These are phyloP conservation scores for Clausena lansium DNA, from an alignment of 345 rosid genomes.

Conservation along the genomic window DNA sequence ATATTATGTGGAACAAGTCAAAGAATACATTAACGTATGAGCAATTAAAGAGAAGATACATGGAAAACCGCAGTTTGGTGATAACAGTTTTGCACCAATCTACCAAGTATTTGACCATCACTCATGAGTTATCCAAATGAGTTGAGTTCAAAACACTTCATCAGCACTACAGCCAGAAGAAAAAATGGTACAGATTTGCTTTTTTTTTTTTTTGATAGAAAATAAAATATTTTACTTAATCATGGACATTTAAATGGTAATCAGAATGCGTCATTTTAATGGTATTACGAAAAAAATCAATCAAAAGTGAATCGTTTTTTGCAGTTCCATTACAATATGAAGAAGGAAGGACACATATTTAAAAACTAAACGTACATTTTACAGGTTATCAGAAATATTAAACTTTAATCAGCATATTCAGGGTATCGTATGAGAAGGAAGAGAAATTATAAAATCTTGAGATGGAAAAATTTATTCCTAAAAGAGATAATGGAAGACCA, in stretches of 20 bases:
- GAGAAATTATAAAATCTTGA: not conserved
- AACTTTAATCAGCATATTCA: not conserved
- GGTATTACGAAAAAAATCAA: not conserved
- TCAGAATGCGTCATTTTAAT: not conserved
- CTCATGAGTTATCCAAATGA: not conserved
- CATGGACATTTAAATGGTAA: not conserved
- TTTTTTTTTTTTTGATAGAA: too few species aligned
- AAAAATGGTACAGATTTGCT: not conserved
- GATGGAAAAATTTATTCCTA: not conserved
- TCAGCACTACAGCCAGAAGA: not conserved
- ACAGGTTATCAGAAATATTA: not conserved
- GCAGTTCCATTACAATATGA: not conserved
- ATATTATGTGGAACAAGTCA: not conserved
- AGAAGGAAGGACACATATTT: not conserved
- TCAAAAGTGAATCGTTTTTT: not conserved
- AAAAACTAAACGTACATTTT: not conserved
- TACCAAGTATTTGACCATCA: not conserved
- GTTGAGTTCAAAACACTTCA: constrained; percentile 7
- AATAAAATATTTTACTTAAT: not conserved
- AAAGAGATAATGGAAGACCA: not conserved
- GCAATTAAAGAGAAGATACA: not conserved
- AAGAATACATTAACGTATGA: not conserved
- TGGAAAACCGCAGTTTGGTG: not conserved
- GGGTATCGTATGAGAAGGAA: not conserved
- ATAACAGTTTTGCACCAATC: not conserved